Conservation (phyloP, 768 basidiomycete genomes). For the Lepiota venenata region DNA sequence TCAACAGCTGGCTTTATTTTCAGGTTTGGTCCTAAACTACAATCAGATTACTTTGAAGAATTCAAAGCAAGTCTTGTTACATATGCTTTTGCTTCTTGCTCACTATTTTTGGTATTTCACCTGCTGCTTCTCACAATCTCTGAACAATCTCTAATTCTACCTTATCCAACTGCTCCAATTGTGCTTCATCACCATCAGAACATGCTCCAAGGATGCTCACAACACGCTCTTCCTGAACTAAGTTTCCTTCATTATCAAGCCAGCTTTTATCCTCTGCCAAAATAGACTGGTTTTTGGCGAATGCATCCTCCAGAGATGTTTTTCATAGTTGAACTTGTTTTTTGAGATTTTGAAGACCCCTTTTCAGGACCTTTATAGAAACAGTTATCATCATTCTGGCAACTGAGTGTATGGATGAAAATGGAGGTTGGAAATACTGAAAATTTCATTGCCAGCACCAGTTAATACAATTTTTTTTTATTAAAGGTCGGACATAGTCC, state of each 20-base stretch:
- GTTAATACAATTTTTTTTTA: too few relatives aligned
- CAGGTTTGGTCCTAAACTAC: not conserved
- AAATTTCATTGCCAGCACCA: too few relatives aligned
- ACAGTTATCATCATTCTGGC: not conserved
- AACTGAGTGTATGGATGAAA: too few relatives aligned
- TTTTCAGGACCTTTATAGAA: not conserved
- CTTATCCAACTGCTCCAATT: not conserved
- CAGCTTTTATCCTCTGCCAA: constrained; percentile 4
- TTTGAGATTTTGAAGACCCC: not conserved
- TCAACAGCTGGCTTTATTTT: not conserved
- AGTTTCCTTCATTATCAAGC: constrained; percentile 11
- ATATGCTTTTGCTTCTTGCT: constrained; percentile 3
- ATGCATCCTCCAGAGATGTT: not conserved
- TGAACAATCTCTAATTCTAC: not conserved
- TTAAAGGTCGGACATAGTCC: too few relatives aligned
- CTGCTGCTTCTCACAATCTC: constrained; percentile 6
- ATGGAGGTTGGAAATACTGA: too few relatives aligned
- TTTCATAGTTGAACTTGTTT: not conserved
- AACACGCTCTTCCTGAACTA: constrained; percentile 1
- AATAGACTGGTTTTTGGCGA: constrained; percentile 3
- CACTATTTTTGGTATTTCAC: constrained; percentile 2
- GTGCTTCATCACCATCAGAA: not conserved
- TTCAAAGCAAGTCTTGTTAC: not conserved
- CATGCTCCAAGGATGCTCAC: not conserved
- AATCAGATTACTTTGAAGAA: too few relatives aligned